Percentiles rank a stretch among this genome's conserved stretches.
Conservation (phyloP, 306 rosid genomes). For the Cucumis hystrix region DNA sequence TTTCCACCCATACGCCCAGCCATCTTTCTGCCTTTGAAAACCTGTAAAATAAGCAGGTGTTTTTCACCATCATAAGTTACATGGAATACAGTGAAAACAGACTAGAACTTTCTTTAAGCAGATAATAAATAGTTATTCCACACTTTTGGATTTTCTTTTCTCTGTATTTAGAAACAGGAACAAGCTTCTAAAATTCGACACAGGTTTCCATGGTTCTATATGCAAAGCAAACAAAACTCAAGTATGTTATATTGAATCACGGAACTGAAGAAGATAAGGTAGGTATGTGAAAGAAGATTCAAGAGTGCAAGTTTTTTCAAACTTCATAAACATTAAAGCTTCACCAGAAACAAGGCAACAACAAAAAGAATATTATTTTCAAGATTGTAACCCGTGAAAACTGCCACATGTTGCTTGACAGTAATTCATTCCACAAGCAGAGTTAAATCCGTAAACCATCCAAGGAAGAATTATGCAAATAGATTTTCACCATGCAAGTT, state of each 20-base stretch:
- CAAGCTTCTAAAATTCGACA: not conserved
- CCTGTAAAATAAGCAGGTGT: conserved; percentile 32
- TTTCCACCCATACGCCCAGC: conserved; percentile 93
- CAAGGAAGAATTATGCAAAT: not conserved
- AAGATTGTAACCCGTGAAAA: not conserved
- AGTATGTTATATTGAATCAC: not conserved
- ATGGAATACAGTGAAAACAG: not conserved
- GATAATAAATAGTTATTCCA: not conserved
- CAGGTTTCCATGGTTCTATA: not conserved
- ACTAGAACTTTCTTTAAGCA: not conserved
- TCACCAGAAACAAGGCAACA: not conserved
- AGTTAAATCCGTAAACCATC: not conserved
- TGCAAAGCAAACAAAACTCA: not conserved
- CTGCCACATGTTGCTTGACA: not conserved
- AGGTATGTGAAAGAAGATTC: not conserved
- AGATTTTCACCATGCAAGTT: not conserved
- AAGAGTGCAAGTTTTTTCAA: not conserved
- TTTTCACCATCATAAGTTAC: not conserved
- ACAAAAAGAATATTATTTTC: not conserved
- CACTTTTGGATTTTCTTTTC: not conserved
- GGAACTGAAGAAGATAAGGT: not conserved
- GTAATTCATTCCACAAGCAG: not conserved
- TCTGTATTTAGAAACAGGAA: not conserved
- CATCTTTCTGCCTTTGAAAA: conserved; percentile 73
- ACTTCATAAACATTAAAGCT: not conserved